A percentile compares a stretch with the other conserved stretches of the same genome.
phyloP scores from a whole-genome alignment of 108 stramenopile species.

The Cyclotella choctawhatcheeana region DNA sequence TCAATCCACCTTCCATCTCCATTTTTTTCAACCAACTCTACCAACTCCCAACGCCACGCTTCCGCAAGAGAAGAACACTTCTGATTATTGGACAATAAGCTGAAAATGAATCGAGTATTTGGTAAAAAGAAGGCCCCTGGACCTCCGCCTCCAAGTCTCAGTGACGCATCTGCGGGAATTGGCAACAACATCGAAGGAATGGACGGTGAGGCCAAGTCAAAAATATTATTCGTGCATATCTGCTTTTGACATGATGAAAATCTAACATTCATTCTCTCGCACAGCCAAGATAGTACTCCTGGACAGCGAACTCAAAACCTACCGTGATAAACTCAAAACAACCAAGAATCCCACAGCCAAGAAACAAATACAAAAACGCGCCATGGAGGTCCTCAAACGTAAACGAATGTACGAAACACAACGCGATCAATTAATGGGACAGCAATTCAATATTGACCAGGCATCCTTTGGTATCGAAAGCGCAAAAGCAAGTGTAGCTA shows the following conservation, averaged over 20 bases:
- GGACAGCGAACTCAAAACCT: slow-evolving; percentile 78
- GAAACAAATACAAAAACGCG: slow-evolving; percentile 83
- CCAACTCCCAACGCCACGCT: no score
- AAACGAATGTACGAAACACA: slow-evolving; percentile 98
- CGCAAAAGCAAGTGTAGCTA: slow-evolving; percentile 91
- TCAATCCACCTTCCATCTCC: no score
- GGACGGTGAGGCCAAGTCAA: slow-evolving; percentile 63
- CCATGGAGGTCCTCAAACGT: slow-evolving; percentile 92
- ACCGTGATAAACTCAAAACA: slow-evolving; percentile 90
- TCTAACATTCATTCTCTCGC: background rate
- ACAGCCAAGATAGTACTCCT: slow-evolving; percentile 72
- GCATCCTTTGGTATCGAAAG: slow-evolving; percentile 91
- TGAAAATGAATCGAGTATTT: slow-evolving; percentile 92
- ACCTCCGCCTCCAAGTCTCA: slow-evolving; percentile 76
- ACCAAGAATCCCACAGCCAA: slow-evolving; percentile 76
- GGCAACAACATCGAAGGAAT: slow-evolving; percentile 67
- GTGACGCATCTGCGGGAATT: slow-evolving; percentile 72
- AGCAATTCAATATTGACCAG: slow-evolving; percentile 98
- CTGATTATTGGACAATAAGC: no score
- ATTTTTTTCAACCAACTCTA: no score
- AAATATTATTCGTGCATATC: background rate
- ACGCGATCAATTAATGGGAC: slow-evolving; percentile 92
- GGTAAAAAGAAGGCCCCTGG: slow-evolving; percentile 84
- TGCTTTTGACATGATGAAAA: background rate
- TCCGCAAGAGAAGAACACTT: no score